These are phyloP conservation scores for Tetramitus jugosus DNA, from an alignment of 208 protist species.

Conservation along the genomic window DNA sequence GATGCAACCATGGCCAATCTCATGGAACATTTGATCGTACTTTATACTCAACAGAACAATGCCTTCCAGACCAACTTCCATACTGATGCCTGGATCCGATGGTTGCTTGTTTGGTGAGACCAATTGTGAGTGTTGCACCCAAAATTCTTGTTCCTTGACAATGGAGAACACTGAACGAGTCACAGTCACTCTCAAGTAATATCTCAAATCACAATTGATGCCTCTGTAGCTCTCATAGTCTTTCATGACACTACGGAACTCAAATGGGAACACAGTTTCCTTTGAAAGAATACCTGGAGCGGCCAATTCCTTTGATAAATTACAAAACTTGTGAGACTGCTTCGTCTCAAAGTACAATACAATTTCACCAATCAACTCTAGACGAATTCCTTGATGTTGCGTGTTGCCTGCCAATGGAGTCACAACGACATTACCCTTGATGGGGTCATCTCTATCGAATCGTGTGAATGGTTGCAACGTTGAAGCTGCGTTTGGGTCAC, in stretches of 20 bases:
- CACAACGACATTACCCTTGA: neutral
- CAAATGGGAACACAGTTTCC: neutral
- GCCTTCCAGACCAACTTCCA: constrained; percentile 29
- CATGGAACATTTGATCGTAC: constrained; percentile 21
- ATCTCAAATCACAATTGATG: constrained; percentile 8
- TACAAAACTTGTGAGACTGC: neutral
- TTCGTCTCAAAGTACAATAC: neutral
- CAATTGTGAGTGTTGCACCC: constrained; percentile 15
- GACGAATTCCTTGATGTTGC: constrained; percentile 3
- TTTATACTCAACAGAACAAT: constrained; percentile 24
- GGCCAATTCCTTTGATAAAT: constrained; percentile 8
- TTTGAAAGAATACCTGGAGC: neutral
- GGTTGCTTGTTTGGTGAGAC: neutral
- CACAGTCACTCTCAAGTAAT: constrained; percentile 17
- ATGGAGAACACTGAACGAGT: neutral
- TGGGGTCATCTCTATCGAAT: constrained; percentile 4
- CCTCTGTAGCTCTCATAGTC: constrained; percentile 10
- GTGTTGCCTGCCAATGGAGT: neutral
- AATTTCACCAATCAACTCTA: constrained; percentile 26
- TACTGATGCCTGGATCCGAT: too few species aligned
- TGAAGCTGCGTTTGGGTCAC: too few species aligned
- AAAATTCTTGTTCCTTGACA: constrained; percentile 26
- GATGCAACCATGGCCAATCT: constrained; percentile 25
- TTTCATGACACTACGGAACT: neutral
- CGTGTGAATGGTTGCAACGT: neutral